Percentiles rank a stretch among this genome's conserved stretches.
phyloP scores from a whole-genome alignment of 2,329 filamentous ascomycete genomes.

The Colletotrichum tamarilloi region DNA sequence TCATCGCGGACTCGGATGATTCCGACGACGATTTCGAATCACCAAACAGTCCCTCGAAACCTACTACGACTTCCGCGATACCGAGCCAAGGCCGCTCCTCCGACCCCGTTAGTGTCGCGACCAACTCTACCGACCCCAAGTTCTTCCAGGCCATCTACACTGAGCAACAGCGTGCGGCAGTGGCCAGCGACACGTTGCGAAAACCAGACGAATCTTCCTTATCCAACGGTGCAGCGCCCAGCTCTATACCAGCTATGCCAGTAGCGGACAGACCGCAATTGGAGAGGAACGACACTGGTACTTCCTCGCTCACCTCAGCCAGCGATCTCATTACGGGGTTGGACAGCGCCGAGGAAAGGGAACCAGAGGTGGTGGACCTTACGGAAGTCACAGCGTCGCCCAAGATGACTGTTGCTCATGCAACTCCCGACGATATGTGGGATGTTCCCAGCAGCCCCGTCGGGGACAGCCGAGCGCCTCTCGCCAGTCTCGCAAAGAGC shows the following conservation, averaged over 20 bases:
- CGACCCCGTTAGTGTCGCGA: constrained; percentile 42
- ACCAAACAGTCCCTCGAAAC: constrained; percentile 21
- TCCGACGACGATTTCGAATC: constrained; percentile 29
- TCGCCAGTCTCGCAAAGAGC: not conserved
- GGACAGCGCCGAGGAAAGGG: constrained; percentile 20
- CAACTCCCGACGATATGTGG: constrained; percentile 49
- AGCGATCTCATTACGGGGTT: constrained; percentile 41
- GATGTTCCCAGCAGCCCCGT: constrained; percentile 57
- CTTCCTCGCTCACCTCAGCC: constrained; percentile 39
- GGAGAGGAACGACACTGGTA: constrained; percentile 9
- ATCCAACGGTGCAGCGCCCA: not conserved
- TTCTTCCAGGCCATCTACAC: constrained; percentile 61
- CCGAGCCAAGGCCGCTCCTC: constrained; percentile 36
- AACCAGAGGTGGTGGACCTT: constrained; percentile 37
- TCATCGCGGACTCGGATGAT: constrained; percentile 38
- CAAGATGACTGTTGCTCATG: constrained; percentile 37
- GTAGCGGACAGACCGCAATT: not conserved
- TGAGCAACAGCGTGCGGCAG: constrained; percentile 52
- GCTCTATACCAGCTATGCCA: not conserved
- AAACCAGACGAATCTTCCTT: not conserved
- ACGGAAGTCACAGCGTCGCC: constrained; percentile 48
- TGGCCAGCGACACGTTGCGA: not conserved
- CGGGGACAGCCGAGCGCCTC: constrained; percentile 34
- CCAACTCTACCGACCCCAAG: constrained; percentile 58
- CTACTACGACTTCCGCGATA: constrained; percentile 14